phyloP scores from a whole-genome alignment of 1,284 basidiomycete genomes.

The Rhodotorula sp. region DNA sequence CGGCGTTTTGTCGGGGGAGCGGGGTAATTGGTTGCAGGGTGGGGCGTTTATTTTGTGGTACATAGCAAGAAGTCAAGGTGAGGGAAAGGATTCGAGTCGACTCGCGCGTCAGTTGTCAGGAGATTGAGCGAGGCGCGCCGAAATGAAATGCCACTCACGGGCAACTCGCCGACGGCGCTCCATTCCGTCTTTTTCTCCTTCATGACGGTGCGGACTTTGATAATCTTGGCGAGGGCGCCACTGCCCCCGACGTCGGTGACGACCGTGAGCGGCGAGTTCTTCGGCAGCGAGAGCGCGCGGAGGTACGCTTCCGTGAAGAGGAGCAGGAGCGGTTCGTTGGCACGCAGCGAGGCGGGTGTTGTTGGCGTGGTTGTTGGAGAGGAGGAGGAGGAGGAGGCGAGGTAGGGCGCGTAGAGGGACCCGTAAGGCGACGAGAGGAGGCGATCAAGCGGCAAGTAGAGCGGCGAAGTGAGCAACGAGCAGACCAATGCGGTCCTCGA shows the following conservation, averaged over 20 bases:
- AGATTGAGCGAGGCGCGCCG: background rate
- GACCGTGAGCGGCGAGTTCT: constrained; percentile 47
- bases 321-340: background rate
- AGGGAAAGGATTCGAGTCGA: no score
- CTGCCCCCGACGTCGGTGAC: constrained; percentile 52
- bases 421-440: constrained; percentile 70
- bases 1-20: no score
- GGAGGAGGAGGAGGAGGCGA: background rate
- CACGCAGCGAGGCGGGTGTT: background rate
- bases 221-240: constrained; percentile 50
- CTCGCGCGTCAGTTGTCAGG: no score
- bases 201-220: constrained; percentile 52
- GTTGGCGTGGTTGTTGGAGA: background rate
- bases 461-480: constrained; percentile 67
- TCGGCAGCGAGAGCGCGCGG: constrained; percentile 24
- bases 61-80: no score
- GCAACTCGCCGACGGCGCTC: constrained; percentile 51
- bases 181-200: constrained; percentile 52
- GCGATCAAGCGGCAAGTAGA: constrained; percentile 66
- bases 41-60: no score
- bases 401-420: constrained; percentile 55
- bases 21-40: no score
- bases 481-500: constrained; percentile 66
- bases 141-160: constrained; percentile 43
- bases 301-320: constrained; percentile 38